Percentiles rank a stretch among this genome's conserved stretches.
These are phyloP conservation scores for Isochrysis galbana DNA, from an alignment of 78 protist species.

Conservation along the genomic window DNA sequence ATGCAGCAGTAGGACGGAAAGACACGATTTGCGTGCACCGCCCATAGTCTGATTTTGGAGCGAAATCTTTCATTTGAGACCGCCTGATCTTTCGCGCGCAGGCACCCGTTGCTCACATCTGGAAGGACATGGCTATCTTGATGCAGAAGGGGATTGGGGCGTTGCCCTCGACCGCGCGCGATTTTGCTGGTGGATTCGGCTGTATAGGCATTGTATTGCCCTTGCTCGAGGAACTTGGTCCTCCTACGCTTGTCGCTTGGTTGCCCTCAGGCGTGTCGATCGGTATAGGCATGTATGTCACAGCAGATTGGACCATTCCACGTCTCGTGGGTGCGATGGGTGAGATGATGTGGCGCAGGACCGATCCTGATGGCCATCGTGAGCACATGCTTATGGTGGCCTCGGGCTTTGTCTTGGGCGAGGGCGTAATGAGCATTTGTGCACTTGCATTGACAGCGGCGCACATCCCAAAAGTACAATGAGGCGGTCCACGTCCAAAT, in stretches of 20 bases:
- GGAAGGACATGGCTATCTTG: constrained; percentile 37
- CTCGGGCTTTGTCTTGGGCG: constrained; percentile 80
- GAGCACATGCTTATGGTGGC: constrained; percentile 68
- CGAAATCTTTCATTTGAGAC: no score
- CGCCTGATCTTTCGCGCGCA: no score
- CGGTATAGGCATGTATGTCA: constrained; percentile 72
- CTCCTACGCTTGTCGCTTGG: constrained; percentile 54
- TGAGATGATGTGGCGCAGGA: constrained; percentile 39
- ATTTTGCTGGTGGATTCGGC: background rate
- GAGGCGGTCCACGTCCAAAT: no score
- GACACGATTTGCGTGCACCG: no score
- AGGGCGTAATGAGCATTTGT: constrained; percentile 73
- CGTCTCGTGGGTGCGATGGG: constrained; percentile 65
- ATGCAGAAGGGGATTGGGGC: constrained; percentile 13
- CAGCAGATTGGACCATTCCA: constrained; percentile 70
- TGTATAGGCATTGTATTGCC: constrained; percentile 17
- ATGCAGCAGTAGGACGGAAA: no score
- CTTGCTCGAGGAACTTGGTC: constrained; percentile 49
- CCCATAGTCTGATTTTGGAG: no score
- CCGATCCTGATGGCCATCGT: background rate
- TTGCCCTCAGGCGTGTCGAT: constrained; percentile 75
- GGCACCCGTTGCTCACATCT: constrained; percentile 57
- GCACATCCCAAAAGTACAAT: background rate
- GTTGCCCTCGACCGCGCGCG: background rate
- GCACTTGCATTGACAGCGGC: constrained; percentile 48